A percentile compares a stretch with the other conserved stretches of the same genome.
phyloP scores from a whole-genome alignment of 139 green algal species.

The Micromonas commoda region DNA sequence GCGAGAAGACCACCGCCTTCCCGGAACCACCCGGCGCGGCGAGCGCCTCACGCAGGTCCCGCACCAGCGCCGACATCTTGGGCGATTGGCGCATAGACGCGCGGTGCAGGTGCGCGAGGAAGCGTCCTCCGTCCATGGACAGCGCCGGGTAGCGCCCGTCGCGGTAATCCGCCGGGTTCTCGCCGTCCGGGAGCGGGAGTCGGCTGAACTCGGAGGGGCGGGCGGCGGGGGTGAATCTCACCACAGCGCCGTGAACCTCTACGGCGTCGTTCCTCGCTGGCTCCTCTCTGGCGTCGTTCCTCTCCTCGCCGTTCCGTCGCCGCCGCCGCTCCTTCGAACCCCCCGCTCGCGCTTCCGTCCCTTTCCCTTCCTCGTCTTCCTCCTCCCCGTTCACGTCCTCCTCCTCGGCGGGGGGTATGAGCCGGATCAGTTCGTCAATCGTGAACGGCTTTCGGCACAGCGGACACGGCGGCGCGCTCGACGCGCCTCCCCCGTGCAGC shows the following conservation, averaged over 20 bases:
- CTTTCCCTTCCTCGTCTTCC: not conserved
- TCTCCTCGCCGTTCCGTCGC: not conserved
- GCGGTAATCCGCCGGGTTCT: slow-evolving; percentile 1
- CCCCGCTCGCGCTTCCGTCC: too few relatives aligned
- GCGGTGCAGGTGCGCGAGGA: slow-evolving; percentile 7
- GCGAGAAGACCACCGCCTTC: slow-evolving; percentile 21
- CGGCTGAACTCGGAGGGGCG: not conserved
- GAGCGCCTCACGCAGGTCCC: not conserved
- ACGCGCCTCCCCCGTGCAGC: not conserved
- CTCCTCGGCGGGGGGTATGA: not conserved
- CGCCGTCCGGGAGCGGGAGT: not conserved
- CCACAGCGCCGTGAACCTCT: not conserved
- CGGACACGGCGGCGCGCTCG: not conserved
- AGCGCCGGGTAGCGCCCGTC: not conserved
- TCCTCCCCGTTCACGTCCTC: not conserved
- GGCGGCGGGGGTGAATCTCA: not conserved
- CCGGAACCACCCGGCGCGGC: not conserved
- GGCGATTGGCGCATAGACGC: not conserved
- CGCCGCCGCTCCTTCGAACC: too few relatives aligned
- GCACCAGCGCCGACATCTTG: not conserved
- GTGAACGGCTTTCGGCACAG: slow-evolving; percentile 11
- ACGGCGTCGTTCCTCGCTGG: not conserved
- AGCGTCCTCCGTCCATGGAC: not conserved
- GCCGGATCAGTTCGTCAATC: not conserved
- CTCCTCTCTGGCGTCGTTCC: not conserved